Conservation (phyloP, 441 rosid genomes). For the Croton setiger region DNA sequence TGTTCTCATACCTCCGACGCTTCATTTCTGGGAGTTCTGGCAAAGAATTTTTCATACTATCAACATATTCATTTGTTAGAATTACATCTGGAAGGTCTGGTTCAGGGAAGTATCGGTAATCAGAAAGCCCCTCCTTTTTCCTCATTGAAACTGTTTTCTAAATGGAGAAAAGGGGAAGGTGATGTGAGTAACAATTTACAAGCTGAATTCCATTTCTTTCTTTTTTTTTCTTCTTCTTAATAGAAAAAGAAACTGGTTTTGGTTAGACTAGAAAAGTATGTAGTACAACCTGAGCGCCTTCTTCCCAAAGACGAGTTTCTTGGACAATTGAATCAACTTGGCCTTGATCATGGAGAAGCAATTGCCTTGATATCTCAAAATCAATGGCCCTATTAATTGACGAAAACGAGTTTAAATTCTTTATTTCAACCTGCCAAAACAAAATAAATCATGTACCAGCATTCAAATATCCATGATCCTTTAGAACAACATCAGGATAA, state of each 20-base stretch:
- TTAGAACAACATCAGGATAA: not conserved
- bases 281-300: constrained; percentile 71
- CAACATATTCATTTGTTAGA: constrained; percentile 61
- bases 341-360: constrained; percentile 59
- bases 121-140: constrained; percentile 96
- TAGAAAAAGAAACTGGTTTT: not conserved
- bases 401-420: constrained; percentile 88
- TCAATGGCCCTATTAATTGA: constrained; percentile 85
- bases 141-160: constrained; percentile 95
- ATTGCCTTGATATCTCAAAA: constrained; percentile 86
- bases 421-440: constrained; percentile 75
- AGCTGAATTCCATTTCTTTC: not conserved
- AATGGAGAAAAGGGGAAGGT: constrained; percentile 22
- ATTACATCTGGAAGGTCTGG: constrained; percentile 91
- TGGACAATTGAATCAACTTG: constrained; percentile 66
- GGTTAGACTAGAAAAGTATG: not conserved
- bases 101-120: constrained; percentile 93
- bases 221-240: no score
- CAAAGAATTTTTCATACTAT: constrained; percentile 51
- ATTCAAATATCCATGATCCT: not conserved
- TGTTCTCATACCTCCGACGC: constrained; percentile 74
- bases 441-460: not conserved
- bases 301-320: constrained; percentile 99
- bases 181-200: constrained; percentile 10
- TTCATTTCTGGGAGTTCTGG: constrained; percentile 94